These are phyloP conservation scores for Sesbania bispinosa DNA, from an alignment of 306 rosid genomes.

Conservation along the genomic window DNA sequence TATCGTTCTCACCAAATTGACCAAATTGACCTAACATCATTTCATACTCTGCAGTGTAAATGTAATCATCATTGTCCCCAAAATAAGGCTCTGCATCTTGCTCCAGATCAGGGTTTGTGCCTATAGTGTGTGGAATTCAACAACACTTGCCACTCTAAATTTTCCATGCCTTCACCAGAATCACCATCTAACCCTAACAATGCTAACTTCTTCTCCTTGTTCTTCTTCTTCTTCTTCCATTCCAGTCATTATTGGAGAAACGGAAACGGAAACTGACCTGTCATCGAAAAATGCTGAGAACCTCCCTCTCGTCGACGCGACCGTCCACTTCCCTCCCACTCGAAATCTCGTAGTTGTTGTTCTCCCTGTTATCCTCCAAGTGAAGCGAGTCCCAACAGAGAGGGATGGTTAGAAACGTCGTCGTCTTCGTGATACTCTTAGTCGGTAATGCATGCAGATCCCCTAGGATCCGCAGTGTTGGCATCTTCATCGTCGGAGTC, in stretches of 20 bases:
- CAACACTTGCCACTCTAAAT: conserved; percentile 75
- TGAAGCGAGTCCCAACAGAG: conserved; percentile 70
- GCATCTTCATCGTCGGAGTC: conserved; percentile 58
- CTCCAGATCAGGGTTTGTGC: conserved; percentile 38
- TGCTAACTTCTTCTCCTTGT: conserved; percentile 25
- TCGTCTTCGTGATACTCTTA: conserved; percentile 46
- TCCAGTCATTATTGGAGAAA: background rate
- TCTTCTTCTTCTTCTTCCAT: background rate
- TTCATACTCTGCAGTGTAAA: conserved; percentile 61
- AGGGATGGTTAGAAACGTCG: conserved; percentile 44
- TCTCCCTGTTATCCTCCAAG: conserved; percentile 53
- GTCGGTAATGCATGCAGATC: conserved; percentile 47
- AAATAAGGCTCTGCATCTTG: conserved; percentile 38
- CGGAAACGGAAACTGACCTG: conserved; percentile 22
- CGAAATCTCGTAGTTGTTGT: conserved; percentile 59
- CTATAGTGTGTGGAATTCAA: conserved; percentile 39
- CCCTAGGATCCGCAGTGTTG: conserved; percentile 34
- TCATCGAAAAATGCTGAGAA: conserved; percentile 43
- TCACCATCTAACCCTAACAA: conserved; percentile 33
- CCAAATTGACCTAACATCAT: conserved; percentile 70
- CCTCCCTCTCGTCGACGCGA: conserved; percentile 57
- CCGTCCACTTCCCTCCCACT: conserved; percentile 91
- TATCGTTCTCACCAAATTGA: conserved; percentile 60
- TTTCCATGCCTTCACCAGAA: conserved; percentile 33
- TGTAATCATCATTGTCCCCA: conserved; percentile 59